Evolutionary conservation across 2,329 filamentous ascomycete species (phyloP).

Genomic region (Xylaria sp.): DNA sequence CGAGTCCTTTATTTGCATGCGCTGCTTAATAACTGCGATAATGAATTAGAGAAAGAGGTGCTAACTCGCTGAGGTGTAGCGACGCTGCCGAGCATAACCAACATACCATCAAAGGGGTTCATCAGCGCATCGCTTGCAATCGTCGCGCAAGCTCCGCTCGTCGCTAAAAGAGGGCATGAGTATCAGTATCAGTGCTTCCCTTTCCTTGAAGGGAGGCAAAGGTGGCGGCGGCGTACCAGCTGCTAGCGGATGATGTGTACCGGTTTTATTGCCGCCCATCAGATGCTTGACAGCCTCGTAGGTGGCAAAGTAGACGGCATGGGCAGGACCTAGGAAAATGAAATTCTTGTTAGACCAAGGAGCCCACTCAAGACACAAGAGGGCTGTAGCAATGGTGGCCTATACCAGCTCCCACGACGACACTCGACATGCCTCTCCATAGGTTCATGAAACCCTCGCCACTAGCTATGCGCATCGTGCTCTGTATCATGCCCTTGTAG

Average conservation of each 20-base stretch:
- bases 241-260: constrained; percentile 90
- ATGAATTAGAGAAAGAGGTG: constrained; percentile 27
- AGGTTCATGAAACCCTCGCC: constrained; percentile 90
- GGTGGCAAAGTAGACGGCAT: constrained; percentile 98
- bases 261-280: constrained; percentile 89
- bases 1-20: constrained; percentile 99
- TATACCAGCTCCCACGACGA: constrained; percentile 92
- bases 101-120: constrained; percentile 97
- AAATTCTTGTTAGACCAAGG: constrained; percentile 17
- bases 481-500: constrained; percentile 91
- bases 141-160: constrained; percentile 92
- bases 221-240: constrained; percentile 71
- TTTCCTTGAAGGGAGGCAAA: not conserved
- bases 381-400: not conserved
- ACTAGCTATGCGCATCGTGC: constrained; percentile 90
- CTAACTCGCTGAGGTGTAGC: not conserved
- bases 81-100: not conserved
- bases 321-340: constrained; percentile 78
- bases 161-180: constrained; percentile 64
- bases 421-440: constrained; percentile 97
- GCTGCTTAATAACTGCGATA: constrained; percentile 90
- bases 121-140: constrained; percentile 98
- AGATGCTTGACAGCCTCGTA: constrained; percentile 97
- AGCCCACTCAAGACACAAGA: constrained; percentile 1
- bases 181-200: constrained; percentile 19